Conservation (phyloP, 768 basidiomycete species). For the Daedaleopsis sinensis region DNA sequence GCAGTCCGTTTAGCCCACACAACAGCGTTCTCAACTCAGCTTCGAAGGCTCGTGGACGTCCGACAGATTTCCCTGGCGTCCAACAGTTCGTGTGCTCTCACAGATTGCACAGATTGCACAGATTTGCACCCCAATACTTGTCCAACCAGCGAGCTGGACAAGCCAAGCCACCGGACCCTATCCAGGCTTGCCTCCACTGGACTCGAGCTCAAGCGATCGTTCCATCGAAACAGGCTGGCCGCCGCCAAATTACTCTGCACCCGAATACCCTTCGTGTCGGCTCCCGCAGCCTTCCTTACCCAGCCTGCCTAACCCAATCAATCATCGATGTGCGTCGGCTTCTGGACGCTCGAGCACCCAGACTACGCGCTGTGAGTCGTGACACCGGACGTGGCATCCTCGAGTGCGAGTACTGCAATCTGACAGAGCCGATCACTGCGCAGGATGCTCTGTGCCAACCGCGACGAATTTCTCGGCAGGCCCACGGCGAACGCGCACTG, state of each 20-base stretch:
- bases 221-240: background rate
- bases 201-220: background rate
- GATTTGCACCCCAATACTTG: constrained; percentile 3
- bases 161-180: too few species aligned
- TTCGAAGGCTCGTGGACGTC: background rate
- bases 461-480: constrained; percentile 72
- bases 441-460: constrained; percentile 76
- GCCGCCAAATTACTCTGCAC: constrained; percentile 10
- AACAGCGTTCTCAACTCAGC: background rate
- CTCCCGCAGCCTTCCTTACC: background rate
- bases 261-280: constrained; percentile 6
- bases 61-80: background rate
- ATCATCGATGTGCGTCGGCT: constrained; percentile 70
- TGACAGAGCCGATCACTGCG: constrained; percentile 2
- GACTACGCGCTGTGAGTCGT: constrained; percentile 75
- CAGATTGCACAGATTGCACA: constrained; percentile 4
- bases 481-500: constrained; percentile 69
- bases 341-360: constrained; percentile 77
- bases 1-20: constrained; percentile 7
- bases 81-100: background rate
- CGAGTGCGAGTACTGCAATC: background rate
- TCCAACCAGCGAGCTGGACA: background rate
- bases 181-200: background rate
- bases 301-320: background rate
- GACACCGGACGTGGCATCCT: too few species aligned